Evolutionary conservation across 768 basidiomycete species (phyloP), one percentile per base, ranked within the genome.

Genomic region (Mycena vitilis): DNA sequence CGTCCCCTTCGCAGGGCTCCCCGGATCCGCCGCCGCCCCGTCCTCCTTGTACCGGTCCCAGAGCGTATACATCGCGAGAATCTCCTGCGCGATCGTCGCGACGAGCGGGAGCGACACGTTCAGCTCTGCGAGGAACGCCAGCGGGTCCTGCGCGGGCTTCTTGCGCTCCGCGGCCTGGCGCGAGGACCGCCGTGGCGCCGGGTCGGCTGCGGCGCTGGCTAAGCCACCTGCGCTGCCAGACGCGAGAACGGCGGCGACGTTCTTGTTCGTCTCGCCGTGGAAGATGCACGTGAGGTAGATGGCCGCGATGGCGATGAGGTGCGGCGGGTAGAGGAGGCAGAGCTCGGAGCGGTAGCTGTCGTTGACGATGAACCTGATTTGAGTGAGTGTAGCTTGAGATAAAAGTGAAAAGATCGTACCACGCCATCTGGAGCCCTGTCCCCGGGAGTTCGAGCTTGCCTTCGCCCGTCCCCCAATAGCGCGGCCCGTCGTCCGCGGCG

Each of bases 321-420:
- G 95, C 0, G 98, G 98, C 0, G 98, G 96, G 76, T 99, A 92
- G 37, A 98, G 80, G n/a, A 99, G 89, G 75, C 95, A 95, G n/a
- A 99, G 83, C 63, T 96, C 94, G 6, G 95, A 96, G 60, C 96
- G 89, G 75, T 95, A 98, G 0, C 94, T 95, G 78, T 99, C 97
- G 80, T 99, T 99, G 75, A 99, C 89, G 76, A 98, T 89, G 77
- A 95, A 96, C 94, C 60, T 62, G 40, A 36, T n/a, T 4, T 40
- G 37, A 36, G 48, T 51, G 48, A 25, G 60, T 5, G 23, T 15
- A 42, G 38, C 36, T 22, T 1, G 23, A 30, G 3, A 5, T 5
- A 7, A 18, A 34, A 0, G 2, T 38, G 22, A 4, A 40, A 52
- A 52, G 11, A 3, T 78, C 89, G 25, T 76, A 95, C 97, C 96